Evolutionary conservation across 805 yeast genomes (phyloP), one percentile per base, ranked within the genome.

Genomic region (Candida tibetensis): DNA sequence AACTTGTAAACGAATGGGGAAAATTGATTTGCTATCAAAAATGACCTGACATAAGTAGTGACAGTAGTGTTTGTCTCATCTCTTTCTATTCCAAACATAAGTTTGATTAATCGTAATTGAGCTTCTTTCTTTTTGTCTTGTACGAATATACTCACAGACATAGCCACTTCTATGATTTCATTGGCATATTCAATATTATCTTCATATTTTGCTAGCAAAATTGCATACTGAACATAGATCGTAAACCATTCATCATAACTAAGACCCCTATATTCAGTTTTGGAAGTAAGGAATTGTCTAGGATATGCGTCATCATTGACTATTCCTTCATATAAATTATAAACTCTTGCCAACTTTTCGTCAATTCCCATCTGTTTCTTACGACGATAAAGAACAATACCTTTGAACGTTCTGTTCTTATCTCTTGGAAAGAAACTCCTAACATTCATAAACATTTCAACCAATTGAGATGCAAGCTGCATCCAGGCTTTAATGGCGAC

Each of bases 211-310:
- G 88, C 81, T 34, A 84, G 71, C 17, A 81, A 71, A 25, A 91
- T 58, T 0, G 95, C 81, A 49, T 84, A 79, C 51, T 82, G 84
- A 77, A 89, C 82, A 51, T 89, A 86, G 5, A 91, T 66, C 45
- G 76, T 79, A 58, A 88, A 88, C 99, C 99, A 93, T 26, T 74
- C 74, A 27, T 83, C 85, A 57, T 85, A 85, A 3, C 71, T 64
- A 15, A 89, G 62, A 0, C 96, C 96, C 40, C 95, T 71, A 52
- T 84, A 85, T 49, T 76, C 81, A 1, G 69, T 67, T 9, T 72
- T 72, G 0, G 85, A 74, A 0, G 80, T 74, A 49, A 60, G 52
- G 45, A 62, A 62, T 39, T 53, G 59, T 28, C 68, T 37, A 1
- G 64, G 41, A 21, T 49, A 44, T 5, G 28, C 18, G n/a, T 35